Conservation (phyloP, 345 rosid species). For the Arabidopsis arenosa region DNA sequence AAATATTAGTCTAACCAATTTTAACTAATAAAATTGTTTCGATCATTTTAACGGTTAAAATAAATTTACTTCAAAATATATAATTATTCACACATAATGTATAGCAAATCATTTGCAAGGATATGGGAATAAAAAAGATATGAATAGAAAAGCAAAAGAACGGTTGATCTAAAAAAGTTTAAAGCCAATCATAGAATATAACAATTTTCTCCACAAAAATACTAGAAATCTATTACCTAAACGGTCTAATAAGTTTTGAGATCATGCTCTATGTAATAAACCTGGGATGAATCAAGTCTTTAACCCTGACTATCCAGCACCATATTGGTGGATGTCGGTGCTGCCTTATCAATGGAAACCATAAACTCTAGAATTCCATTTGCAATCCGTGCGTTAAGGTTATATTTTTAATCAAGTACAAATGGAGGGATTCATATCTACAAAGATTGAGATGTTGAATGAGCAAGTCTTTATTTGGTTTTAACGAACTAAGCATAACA, state of each 20-base stretch:
- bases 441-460: neutral
- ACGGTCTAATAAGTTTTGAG: neutral
- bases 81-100: too few relatives aligned
- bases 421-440: neutral
- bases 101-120: too few relatives aligned
- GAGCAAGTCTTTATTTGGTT: neutral
- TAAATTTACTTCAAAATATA: neutral
- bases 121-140: too few relatives aligned
- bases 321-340: neutral
- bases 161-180: too few relatives aligned
- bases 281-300: too few relatives aligned
- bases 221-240: neutral
- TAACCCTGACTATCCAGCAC: neutral
- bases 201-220: neutral
- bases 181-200: too few relatives aligned
- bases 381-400: neutral
- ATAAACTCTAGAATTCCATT: neutral
- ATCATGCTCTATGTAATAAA: neutral
- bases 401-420: neutral
- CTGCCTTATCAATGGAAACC: neutral
- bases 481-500: neutral
- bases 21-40: neutral
- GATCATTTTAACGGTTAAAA: neutral
- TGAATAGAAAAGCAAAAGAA: too few relatives aligned
- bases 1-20: neutral